Evolutionary conservation across 2,329 filamentous ascomycete genomes (phyloP).

Genomic region (Scedosporium dehoogii): DNA sequence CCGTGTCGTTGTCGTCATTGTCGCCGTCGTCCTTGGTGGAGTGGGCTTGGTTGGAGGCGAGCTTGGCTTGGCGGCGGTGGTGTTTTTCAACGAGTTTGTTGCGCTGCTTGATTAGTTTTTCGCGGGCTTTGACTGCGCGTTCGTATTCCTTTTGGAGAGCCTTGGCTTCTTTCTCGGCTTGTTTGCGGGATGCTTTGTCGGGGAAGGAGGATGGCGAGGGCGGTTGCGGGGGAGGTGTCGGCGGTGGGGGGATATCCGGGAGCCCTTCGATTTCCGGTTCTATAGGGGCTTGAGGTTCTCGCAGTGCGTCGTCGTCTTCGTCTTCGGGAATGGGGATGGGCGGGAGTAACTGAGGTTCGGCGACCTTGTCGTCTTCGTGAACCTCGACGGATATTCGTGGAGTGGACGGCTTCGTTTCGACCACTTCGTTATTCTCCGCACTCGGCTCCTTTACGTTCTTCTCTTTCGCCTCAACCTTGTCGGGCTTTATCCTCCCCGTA

Average conservation of each 20-base stretch:
- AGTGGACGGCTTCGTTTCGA: constrained; percentile 15
- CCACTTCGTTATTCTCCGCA: neutral
- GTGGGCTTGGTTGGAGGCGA: constrained; percentile 23
- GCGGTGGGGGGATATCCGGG: constrained; percentile 36
- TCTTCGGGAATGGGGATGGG: neutral
- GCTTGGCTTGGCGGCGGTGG: constrained; percentile 48
- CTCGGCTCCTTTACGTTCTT: neutral
- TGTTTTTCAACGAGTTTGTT: constrained; percentile 54
- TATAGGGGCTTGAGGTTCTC: constrained; percentile 11
- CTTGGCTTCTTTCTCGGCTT: constrained; percentile 59
- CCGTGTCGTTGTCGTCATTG: constrained; percentile 8
- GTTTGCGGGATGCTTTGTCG: constrained; percentile 56
- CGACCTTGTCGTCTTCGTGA: constrained; percentile 22
- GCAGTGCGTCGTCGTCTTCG: neutral
- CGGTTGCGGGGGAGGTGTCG: constrained; percentile 25
- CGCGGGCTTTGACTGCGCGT: constrained; percentile 54
- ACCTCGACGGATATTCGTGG: constrained; percentile 36
- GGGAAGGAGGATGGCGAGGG: constrained; percentile 49
- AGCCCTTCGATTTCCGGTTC: constrained; percentile 15
- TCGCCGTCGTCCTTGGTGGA: constrained; percentile 8
- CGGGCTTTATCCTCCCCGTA: constrained; percentile 55
- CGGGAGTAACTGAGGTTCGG: neutral
- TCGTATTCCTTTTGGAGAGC: constrained; percentile 55
- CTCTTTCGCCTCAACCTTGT: constrained; percentile 17
- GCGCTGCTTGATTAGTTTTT: constrained; percentile 43